Percentiles rank a stretch among this genome's conserved stretches.
Evolutionary conservation across 2,329 filamentous ascomycete genomes (phyloP).

Genomic region (Chaetomiaceae sp.): DNA sequence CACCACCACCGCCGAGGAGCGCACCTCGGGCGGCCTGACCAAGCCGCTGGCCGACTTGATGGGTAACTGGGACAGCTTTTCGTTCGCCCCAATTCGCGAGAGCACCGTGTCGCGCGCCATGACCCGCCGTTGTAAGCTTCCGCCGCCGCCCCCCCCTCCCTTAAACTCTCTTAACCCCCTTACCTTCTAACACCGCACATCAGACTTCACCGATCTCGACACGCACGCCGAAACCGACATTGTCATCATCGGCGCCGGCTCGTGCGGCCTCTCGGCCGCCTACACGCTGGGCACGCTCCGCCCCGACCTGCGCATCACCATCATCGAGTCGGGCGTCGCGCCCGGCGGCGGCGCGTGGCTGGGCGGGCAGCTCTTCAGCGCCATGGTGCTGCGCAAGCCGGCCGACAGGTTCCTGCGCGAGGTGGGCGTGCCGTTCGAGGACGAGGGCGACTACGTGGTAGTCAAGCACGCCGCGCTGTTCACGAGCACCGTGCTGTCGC

Average conservation of each 20-base stretch:
- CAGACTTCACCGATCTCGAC: slow-evolving; percentile 80
- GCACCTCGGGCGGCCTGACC: slow-evolving; percentile 35
- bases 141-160: neutral
- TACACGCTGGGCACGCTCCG: slow-evolving; percentile 80
- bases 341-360: slow-evolving; percentile 90
- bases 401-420: slow-evolving; percentile 80
- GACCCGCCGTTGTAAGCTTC: slow-evolving; percentile 63
- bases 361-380: slow-evolving; percentile 88
- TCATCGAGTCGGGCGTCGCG: slow-evolving; percentile 82
- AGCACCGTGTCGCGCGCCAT: slow-evolving; percentile 89
- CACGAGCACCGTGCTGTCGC: slow-evolving; percentile 79
- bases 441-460: slow-evolving; percentile 83
- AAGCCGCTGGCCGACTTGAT: slow-evolving; percentile 61
- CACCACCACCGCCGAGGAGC: slow-evolving; percentile 31
- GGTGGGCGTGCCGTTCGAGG: slow-evolving; percentile 78
- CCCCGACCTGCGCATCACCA: slow-evolving; percentile 86
- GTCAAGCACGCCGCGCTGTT: slow-evolving; percentile 93
- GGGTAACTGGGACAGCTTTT: slow-evolving; percentile 76
- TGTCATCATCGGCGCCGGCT: slow-evolving; percentile 87
- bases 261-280: slow-evolving; percentile 78
- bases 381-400: slow-evolving; percentile 93
- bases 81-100: slow-evolving; percentile 83
- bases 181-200: neutral
- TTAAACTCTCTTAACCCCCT: neutral
- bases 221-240: slow-evolving; percentile 87